phyloP scores from a whole-genome alignment of 495 filamentous ascomycete genomes.

The Penicillium ochrochloron region DNA sequence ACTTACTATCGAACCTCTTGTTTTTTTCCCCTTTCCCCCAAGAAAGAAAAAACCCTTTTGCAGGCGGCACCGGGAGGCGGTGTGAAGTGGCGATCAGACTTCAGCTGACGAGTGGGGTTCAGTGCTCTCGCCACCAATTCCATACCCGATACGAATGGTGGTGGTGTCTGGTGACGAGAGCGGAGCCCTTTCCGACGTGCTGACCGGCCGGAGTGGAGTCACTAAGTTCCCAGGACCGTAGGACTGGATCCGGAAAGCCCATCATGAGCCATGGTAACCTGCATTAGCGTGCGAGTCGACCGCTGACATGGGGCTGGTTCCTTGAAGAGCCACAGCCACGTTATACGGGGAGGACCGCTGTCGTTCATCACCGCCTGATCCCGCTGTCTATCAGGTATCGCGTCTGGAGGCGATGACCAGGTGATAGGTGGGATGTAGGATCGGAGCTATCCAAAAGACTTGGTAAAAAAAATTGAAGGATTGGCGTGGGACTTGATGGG shows the following conservation, averaged over 20 bases:
- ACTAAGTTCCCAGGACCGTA: conserved; percentile 46
- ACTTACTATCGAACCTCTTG: conserved; percentile 20
- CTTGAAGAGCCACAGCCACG: conserved; percentile 39
- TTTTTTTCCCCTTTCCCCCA: neutral
- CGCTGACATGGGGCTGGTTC: conserved; percentile 38
- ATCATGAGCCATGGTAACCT: conserved; percentile 45
- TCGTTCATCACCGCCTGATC: conserved; percentile 26
- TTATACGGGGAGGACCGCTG: conserved; percentile 26
- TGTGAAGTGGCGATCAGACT: conserved; percentile 42
- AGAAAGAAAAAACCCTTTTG: neutral
- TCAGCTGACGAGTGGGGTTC: conserved; percentile 38
- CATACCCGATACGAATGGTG: conserved; percentile 22
- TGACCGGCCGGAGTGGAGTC: conserved; percentile 25
- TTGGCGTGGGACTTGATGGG: neutral
- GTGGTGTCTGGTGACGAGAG: conserved; percentile 29
- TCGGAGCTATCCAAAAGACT: neutral
- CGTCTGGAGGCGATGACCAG: neutral
- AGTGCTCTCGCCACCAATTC: conserved; percentile 30
- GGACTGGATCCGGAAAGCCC: conserved; percentile 42
- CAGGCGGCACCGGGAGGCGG: conserved; percentile 22
- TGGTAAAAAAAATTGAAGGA: neutral
- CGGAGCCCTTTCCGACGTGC: conserved; percentile 18
- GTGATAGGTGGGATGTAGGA: neutral
- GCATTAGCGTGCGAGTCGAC: conserved; percentile 47
- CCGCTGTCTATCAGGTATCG: neutral